Evolutionary conservation across 768 basidiomycete genomes (phyloP), one percentile per base, ranked within the genome.

Genomic region (Xerocomellus dryophilus): DNA sequence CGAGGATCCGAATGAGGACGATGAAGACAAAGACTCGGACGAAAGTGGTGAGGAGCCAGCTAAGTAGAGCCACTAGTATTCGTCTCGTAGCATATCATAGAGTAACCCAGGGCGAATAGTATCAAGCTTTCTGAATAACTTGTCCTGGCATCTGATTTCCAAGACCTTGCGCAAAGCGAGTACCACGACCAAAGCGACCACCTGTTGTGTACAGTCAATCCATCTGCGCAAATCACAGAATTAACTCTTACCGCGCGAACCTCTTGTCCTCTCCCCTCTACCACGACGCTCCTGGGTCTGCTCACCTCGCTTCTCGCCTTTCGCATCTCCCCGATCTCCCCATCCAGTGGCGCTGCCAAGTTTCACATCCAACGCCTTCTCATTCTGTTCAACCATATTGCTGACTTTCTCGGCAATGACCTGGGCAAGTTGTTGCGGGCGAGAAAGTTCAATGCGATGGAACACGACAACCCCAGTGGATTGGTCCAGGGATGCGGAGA

Each of bases 401-500:
- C 80, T 84, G 18, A 95, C 81, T 72, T 92, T 91, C 63, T 98
- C 95, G 7, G 96, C 88, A 40, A 99, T 80, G 38, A 83, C 81
- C 64, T 89, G 88, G 2, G 92, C 86, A n/a, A 98, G 77, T 68
- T 93, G 88, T 71, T 99, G 97, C 4, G 88, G 78, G 43, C 91
- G 88, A 15, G 89, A 85, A 35, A 90, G 80, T 62, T 98, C 95
- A 53, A 93, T 82, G 51, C 93, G 86, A 67, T 98, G 93, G 78
- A 98, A 94, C 43, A 96, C 86, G 51, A 99, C 81, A 40, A 96
- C 93, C 35, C 85, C 88, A 21, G 86, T 86, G 17, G 91, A 86
- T 67, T 91, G 93, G 69, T 98, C 97, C 50, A 98, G 78, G 15
- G 94, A 95, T 3, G 96, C 97, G 1, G 88, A 79, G 11, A 99